These are phyloP conservation scores for Venturia asperata DNA, from an alignment of 2,329 filamentous ascomycete species.

Conservation along the genomic window DNA sequence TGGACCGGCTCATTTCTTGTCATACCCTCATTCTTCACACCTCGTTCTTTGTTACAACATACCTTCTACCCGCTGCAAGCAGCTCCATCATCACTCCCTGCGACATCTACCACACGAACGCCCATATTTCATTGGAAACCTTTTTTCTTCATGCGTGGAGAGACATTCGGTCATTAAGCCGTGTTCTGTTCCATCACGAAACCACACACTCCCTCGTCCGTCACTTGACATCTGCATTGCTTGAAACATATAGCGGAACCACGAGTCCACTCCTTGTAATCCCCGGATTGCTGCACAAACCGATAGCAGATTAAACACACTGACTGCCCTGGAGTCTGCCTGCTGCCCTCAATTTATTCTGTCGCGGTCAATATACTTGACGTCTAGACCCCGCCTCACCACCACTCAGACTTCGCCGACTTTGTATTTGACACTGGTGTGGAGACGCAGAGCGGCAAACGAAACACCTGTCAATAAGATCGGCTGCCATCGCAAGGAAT, in stretches of 20 bases:
- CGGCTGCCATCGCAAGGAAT: not conserved
- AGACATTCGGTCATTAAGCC: slow-evolving; percentile 5
- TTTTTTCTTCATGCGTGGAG: not conserved
- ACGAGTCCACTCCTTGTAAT: not conserved
- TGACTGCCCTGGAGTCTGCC: not conserved
- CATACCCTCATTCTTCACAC: not conserved
- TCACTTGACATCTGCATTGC: slow-evolving; percentile 5
- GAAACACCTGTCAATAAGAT: not conserved
- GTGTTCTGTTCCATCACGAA: slow-evolving; percentile 1
- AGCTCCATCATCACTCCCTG: not conserved
- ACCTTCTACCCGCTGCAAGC: not conserved
- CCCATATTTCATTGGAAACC: not conserved
- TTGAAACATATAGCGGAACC: slow-evolving; percentile 9
- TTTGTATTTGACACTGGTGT: slow-evolving; percentile 9
- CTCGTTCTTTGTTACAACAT: slow-evolving; percentile 3
- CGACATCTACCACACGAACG: not conserved
- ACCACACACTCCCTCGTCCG: not conserved
- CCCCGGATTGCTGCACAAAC: not conserved
- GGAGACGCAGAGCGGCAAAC: not conserved
- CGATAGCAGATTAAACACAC: not conserved
- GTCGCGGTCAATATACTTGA: not conserved
- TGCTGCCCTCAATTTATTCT: not conserved
- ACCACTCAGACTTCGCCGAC: not conserved
- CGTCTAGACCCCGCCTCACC: not conserved
- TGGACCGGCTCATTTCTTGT: not conserved